Evolutionary conservation across 768 basidiomycete genomes (phyloP), one percentile per base, ranked within the genome.

Genomic region (Roridomyces roridus): DNA sequence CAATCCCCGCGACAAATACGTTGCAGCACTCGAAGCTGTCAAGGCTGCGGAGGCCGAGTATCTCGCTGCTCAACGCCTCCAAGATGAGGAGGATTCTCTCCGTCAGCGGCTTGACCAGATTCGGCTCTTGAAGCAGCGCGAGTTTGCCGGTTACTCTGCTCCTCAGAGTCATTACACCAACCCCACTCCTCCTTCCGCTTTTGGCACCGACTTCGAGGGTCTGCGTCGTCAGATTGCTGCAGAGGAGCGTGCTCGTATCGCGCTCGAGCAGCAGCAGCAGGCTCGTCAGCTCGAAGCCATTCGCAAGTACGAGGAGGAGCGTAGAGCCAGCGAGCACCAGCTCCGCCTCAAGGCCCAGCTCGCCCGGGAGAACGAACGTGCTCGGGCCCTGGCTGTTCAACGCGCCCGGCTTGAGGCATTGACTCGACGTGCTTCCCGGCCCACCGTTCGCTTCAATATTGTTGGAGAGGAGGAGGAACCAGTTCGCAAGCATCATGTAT

Each of bases 21-120:
- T 76, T 24, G 68, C 70, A 40, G 74, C 77, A 23, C 62, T 77
- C 21, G 73, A 75, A 9, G 67, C 72, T 49, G 72, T 70, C 18
- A 68, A 70, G 54, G 69, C 73, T 43, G 75, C 77, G 5, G 74
- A 77, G 59, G 69, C 69, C 14, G 72, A 76, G 37, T 75, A 74
- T 37, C 65, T 77, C 31, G 70, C 72, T 35, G 70, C 68, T 6
- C 66, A 76, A 44, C 70, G 72, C 29, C 55, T 63, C 7, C 70
- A 64, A 37, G 68, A 61, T 6, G 77, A 74, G 46, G 74, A 77
- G 52, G 65, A 64, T n/a, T 65, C 63, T 20, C 62, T 75, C 14
- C 69, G 66, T 43, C 55, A 55, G 21, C 61, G 67, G 26, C 66
- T 65, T 24, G 47, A 68, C 39, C 69, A 66, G 46, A 64, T 66